phyloP scores from a whole-genome alignment of 257 asterid genomes.

The Lycium barbarum region DNA sequence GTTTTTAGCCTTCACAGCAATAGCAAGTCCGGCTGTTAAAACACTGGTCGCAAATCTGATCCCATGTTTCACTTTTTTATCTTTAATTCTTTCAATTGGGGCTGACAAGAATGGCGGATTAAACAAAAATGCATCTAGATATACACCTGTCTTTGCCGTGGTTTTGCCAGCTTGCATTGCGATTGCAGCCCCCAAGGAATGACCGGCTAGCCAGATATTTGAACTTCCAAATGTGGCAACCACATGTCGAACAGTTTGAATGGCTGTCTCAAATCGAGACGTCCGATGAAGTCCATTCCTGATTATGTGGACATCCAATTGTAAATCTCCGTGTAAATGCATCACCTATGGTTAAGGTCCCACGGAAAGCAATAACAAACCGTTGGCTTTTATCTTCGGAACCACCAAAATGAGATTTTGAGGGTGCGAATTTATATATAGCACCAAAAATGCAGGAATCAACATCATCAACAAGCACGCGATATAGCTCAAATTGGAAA shows the following conservation, averaged over 20 bases:
- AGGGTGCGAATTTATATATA: slow-evolving; percentile 55
- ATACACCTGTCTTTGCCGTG: slow-evolving; percentile 67
- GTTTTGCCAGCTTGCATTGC: slow-evolving; percentile 82
- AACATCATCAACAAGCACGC: slow-evolving; percentile 65
- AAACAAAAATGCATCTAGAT: slow-evolving; percentile 71
- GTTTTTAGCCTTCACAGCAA: slow-evolving; percentile 65
- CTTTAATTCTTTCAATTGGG: slow-evolving; percentile 79
- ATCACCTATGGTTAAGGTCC: slow-evolving; percentile 83
- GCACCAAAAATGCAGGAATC: slow-evolving; percentile 88
- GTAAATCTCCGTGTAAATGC: slow-evolving; percentile 72
- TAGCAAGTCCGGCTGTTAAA: slow-evolving; percentile 82
- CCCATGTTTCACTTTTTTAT: slow-evolving; percentile 72
- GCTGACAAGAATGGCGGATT: slow-evolving; percentile 90
- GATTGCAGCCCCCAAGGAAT: slow-evolving; percentile 89
- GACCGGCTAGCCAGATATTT: slow-evolving; percentile 81
- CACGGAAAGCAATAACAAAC: slow-evolving; percentile 75
- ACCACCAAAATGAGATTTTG: slow-evolving; percentile 33
- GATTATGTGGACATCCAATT: slow-evolving; percentile 67
- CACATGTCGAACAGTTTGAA: slow-evolving; percentile 71
- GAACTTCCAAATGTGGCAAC: slow-evolving; percentile 70
- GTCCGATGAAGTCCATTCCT: slow-evolving; percentile 78
- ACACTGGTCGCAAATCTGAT: slow-evolving; percentile 80
- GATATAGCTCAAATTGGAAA: slow-evolving; percentile 64
- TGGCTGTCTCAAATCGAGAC: slow-evolving; percentile 73
- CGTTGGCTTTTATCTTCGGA: slow-evolving; percentile 48